Conservation (phyloP, 1,284 basidiomycete species). For the Trichosporon coremiiforme region DNA sequence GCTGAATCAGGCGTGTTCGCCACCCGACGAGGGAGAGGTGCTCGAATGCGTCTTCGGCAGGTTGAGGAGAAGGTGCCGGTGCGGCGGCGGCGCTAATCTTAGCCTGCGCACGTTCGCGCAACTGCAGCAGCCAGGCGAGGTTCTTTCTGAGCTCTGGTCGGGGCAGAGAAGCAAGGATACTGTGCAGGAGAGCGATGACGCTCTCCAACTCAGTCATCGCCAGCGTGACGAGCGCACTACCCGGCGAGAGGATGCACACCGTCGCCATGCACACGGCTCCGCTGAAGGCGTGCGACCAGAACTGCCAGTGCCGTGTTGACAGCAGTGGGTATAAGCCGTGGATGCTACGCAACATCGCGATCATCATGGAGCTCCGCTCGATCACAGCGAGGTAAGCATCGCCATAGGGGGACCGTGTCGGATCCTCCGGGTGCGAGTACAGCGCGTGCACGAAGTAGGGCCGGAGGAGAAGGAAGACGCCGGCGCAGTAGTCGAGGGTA, state of each 20-base stretch:
- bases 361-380: slow-evolving; percentile 41
- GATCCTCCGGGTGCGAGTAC: slow-evolving; percentile 38
- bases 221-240: slow-evolving; percentile 33
- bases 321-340: slow-evolving; percentile 38
- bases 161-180: slow-evolving; percentile 29
- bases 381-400: slow-evolving; percentile 42
- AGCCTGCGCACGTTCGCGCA: slow-evolving; percentile 24
- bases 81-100: slow-evolving; percentile 23
- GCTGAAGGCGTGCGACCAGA: slow-evolving; percentile 41
- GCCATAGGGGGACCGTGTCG: slow-evolving; percentile 36
- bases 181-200: slow-evolving; percentile 29
- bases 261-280: slow-evolving; percentile 43
- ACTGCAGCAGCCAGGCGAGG: slow-evolving; percentile 37
- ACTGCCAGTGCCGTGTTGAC: slow-evolving; percentile 38
- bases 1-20: slow-evolving; percentile 39
- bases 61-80: slow-evolving; percentile 17
- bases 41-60: slow-evolving; percentile 25
- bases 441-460: slow-evolving; percentile 46
- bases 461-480: slow-evolving; percentile 40
- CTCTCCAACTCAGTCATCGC: slow-evolving; percentile 37
- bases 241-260: slow-evolving; percentile 36
- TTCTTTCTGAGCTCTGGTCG: slow-evolving; percentile 33
- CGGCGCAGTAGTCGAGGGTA: slow-evolving; percentile 38
- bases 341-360: slow-evolving; percentile 37
- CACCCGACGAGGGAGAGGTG: slow-evolving; percentile 38